phyloP scores from a whole-genome alignment of 2,329 filamentous ascomycete genomes.

The Colletotrichum falcatum region DNA sequence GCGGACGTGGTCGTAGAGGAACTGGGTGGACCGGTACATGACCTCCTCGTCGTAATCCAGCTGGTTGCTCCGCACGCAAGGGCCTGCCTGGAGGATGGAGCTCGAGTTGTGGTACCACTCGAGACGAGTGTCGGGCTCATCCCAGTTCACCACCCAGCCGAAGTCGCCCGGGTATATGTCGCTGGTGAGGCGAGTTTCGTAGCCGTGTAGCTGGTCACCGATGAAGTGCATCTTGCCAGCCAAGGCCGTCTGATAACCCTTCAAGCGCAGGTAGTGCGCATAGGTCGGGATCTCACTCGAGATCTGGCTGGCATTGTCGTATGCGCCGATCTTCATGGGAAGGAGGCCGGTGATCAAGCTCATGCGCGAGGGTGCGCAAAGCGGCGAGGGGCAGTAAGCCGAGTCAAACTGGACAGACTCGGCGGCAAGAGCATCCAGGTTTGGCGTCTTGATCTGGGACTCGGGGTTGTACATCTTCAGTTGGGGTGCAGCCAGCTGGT shows the following conservation, averaged over 20 bases:
- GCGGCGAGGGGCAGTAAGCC: constrained; percentile 92
- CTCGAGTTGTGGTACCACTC: constrained; percentile 98
- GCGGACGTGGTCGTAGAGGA: constrained; percentile 91
- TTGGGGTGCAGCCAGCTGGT: constrained; percentile 90
- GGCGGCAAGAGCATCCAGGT: constrained; percentile 85
- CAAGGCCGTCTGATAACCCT: constrained; percentile 89
- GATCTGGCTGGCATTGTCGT: constrained; percentile 90
- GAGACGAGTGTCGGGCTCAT: constrained; percentile 84
- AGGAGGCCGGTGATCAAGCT: constrained; percentile 94
- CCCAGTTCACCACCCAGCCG: constrained; percentile 96
- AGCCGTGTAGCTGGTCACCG: constrained; percentile 93
- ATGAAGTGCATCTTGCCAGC: constrained; percentile 99
- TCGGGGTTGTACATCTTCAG: constrained; percentile 92
- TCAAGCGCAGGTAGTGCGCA: constrained; percentile 87
- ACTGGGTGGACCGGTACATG: constrained; percentile 91
- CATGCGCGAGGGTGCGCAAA: constrained; percentile 93
- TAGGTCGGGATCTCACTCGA: constrained; percentile 89
- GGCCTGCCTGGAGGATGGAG: constrained; percentile 89
- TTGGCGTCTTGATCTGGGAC: constrained; percentile 91
- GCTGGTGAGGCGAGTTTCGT: constrained; percentile 91
- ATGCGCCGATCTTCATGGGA: constrained; percentile 91
- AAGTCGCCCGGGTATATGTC: constrained; percentile 97
- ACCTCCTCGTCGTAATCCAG: constrained; percentile 97
- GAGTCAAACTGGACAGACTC: constrained; percentile 91
- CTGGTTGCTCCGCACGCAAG: constrained; percentile 92